These are phyloP conservation scores for Begonia peltatifolia DNA, from an alignment of 306 rosid genomes.

Conservation along the genomic window DNA sequence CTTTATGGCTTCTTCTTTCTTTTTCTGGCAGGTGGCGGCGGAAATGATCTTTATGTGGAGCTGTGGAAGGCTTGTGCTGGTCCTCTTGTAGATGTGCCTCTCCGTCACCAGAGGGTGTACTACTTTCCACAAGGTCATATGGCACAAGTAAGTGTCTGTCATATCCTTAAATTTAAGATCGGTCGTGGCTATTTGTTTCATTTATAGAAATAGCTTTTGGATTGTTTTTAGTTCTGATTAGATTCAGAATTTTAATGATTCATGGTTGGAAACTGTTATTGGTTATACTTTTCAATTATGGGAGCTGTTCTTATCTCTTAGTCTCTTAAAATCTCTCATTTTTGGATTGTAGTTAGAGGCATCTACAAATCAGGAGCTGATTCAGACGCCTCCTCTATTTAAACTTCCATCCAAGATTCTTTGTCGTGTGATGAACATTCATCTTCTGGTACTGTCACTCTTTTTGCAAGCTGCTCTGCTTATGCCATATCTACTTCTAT, in stretches of 20 bases:
- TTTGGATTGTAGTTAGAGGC: constrained; percentile 60
- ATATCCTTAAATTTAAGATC: constrained; percentile 11
- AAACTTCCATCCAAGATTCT: constrained; percentile 79
- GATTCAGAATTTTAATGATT: not conserved
- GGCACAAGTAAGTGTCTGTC: constrained; percentile 56
- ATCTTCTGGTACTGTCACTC: constrained; percentile 43
- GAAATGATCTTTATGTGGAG: constrained; percentile 44
- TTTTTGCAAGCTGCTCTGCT: not conserved
- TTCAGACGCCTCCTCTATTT: constrained; percentile 62
- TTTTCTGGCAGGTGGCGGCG: constrained; percentile 21
- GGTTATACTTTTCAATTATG: constrained; percentile 2
- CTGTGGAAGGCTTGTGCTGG: constrained; percentile 83
- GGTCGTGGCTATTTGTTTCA: constrained; percentile 4
- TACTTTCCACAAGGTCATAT: constrained; percentile 94
- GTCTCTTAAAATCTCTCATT: not conserved
- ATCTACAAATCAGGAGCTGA: constrained; percentile 69
- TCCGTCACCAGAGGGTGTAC: constrained; percentile 39
- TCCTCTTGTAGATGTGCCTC: constrained; percentile 82
- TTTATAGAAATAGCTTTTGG: not conserved
- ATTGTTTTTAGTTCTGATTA: not conserved
- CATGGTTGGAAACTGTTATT: not conserved
- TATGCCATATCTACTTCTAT: not conserved
- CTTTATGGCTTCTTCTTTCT: not conserved
- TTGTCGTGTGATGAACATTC: constrained; percentile 46
- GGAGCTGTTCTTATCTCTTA: constrained; percentile 1